Percentiles rank a stretch among this genome's conserved stretches.
Conservation (phyloP, 441 rosid species). For the Rhodomyrtus psidioides region DNA sequence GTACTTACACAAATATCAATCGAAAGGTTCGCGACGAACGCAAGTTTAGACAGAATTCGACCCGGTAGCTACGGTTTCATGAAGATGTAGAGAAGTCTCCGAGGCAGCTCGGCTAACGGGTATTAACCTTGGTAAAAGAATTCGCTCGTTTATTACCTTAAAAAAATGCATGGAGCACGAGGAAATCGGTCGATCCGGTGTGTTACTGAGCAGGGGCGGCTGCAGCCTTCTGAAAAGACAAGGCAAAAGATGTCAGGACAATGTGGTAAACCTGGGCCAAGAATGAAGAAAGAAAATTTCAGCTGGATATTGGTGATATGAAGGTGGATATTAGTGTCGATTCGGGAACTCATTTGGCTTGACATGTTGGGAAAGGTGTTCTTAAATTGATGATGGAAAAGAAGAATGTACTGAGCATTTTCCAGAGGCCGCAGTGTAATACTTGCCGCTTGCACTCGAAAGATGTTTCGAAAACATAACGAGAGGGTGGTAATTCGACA, state of each 20-base stretch:
- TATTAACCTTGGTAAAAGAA: background rate
- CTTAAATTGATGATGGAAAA: background rate
- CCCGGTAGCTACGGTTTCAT: background rate
- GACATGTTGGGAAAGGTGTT: background rate
- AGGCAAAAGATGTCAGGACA: background rate
- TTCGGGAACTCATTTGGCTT: background rate
- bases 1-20: background rate
- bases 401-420: background rate
- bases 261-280: background rate
- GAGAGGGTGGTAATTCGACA: background rate
- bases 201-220: constrained; percentile 6
- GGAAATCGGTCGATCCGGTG: background rate
- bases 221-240: constrained; percentile 30
- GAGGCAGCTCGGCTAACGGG: background rate
- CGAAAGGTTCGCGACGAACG: background rate
- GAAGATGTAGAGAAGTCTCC: background rate
- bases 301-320: background rate
- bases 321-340: background rate
- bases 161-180: background rate
- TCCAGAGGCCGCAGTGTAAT: background rate
- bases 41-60: background rate
- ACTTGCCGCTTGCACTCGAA: background rate
- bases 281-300: background rate
- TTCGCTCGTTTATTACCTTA: background rate
- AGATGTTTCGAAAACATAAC: background rate